A percentile compares a stretch with the other conserved stretches of the same genome.
These are phyloP conservation scores for Sporothrix inflata DNA, from an alignment of 2,329 filamentous ascomycete species.

Conservation along the genomic window DNA sequence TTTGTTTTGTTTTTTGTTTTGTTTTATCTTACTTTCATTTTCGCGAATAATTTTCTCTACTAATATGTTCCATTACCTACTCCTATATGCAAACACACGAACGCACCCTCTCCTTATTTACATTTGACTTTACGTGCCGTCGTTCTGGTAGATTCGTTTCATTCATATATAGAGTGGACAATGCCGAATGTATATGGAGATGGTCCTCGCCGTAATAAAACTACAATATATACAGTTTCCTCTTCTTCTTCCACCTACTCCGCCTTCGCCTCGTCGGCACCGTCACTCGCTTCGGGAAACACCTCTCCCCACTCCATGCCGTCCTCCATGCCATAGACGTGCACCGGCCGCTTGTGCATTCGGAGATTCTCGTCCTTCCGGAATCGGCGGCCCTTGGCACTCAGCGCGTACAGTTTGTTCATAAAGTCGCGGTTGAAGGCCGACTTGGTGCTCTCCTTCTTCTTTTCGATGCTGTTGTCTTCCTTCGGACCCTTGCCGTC, in stretches of 20 bases:
- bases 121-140: too few species aligned
- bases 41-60: too few species aligned
- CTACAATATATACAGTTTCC: neutral
- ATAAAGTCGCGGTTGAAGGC: constrained; percentile 32
- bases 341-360: constrained; percentile 52
- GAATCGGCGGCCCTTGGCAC: constrained; percentile 31
- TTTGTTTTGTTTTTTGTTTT: too few species aligned
- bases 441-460: neutral
- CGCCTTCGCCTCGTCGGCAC: neutral
- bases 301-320: constrained; percentile 43
- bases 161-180: neutral
- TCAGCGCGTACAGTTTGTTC: constrained; percentile 30
- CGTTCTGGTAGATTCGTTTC: neutral
- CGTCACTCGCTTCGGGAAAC: constrained; percentile 37
- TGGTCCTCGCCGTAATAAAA: neutral
- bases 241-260: constrained; percentile 10
- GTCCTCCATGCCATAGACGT: constrained; percentile 51
- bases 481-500: neutral
- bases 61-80: too few species aligned
- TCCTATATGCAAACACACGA: too few species aligned
- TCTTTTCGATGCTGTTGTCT: neutral
- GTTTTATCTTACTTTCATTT: too few species aligned
- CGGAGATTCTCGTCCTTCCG: constrained; percentile 46
- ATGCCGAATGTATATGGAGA: neutral
- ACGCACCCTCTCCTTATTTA: too few species aligned